phyloP scores from a whole-genome alignment of 768 basidiomycete species.

The Macrolepiota fuliginosa region DNA sequence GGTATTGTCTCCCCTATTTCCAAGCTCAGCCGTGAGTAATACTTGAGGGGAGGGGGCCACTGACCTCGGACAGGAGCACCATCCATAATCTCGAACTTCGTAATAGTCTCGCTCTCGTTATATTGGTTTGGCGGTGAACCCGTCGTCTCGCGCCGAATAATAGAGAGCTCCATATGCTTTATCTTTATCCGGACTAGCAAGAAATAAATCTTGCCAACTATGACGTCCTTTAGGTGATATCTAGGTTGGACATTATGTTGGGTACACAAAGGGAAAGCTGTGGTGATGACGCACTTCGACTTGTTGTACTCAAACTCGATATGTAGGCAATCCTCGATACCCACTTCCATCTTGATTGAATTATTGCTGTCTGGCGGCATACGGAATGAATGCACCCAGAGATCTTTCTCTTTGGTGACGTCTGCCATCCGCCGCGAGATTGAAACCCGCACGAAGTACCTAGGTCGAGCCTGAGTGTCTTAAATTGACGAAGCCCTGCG shows the following conservation, averaged over 20 bases:
- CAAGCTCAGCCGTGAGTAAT: background rate
- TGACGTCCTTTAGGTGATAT: constrained; percentile 98
- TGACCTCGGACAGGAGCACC: constrained; percentile 93
- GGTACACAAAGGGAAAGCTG: background rate
- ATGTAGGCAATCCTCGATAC: constrained; percentile 97
- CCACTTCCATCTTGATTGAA: constrained; percentile 99
- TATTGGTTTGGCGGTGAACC: constrained; percentile 98
- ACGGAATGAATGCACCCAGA: constrained; percentile 98
- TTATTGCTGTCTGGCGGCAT: constrained; percentile 99
- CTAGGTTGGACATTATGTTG: constrained; percentile 36
- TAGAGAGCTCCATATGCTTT: constrained; percentile 99
- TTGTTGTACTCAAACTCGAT: constrained; percentile 99
- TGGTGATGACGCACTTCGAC: constrained; percentile 72
- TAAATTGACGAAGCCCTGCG: background rate
- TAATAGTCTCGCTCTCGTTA: constrained; percentile 98
- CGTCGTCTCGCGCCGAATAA: constrained; percentile 96
- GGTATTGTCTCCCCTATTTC: constrained; percentile 91
- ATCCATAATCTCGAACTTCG: constrained; percentile 99
- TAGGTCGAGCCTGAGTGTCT: constrained; percentile 28
- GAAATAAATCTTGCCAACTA: constrained; percentile 99
- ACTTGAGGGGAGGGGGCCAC: constrained; percentile 13
- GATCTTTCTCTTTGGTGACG: constrained; percentile 86
- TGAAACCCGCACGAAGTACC: constrained; percentile 90
- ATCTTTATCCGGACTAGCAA: constrained; percentile 98
- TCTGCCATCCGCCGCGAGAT: constrained; percentile 93